Conservation (phyloP, 139 green algal species). For the Desmodesmus armatus region DNA sequence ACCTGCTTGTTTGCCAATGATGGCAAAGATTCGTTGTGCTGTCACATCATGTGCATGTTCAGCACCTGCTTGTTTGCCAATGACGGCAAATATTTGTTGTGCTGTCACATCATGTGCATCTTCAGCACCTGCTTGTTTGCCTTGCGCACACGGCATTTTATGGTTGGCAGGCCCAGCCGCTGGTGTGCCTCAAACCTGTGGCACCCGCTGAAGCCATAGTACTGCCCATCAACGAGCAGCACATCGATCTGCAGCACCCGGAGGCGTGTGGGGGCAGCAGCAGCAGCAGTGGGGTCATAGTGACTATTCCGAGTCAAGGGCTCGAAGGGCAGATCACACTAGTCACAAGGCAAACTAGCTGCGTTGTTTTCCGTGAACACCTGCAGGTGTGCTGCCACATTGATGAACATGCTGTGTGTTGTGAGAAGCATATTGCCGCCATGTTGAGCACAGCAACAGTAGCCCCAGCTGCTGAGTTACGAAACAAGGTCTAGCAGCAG, state of each 20-base stretch:
- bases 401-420: too few relatives aligned
- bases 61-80: slow-evolving; percentile 73
- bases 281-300: too few relatives aligned
- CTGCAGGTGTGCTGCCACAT: too few relatives aligned
- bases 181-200: slow-evolving; percentile 86
- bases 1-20: neutral
- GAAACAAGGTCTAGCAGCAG: too few relatives aligned
- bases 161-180: slow-evolving; percentile 81
- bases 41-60: slow-evolving; percentile 88
- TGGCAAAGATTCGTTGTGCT: neutral
- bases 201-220: slow-evolving; percentile 93
- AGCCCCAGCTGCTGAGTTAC: too few relatives aligned
- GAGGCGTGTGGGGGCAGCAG: too few relatives aligned
- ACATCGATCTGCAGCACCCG: slow-evolving; percentile 85
- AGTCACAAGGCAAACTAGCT: neutral
- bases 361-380: too few relatives aligned
- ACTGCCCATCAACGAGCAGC: slow-evolving; percentile 81
- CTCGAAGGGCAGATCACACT: too few relatives aligned
- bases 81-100: neutral
- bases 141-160: slow-evolving; percentile 87
- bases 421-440: too few relatives aligned
- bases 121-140: slow-evolving; percentile 75
- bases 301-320: too few relatives aligned
- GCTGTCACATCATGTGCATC: slow-evolving; percentile 86
- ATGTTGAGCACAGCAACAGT: too few relatives aligned